A percentile compares a stretch with the other conserved stretches of the same genome.
Evolutionary conservation across 768 basidiomycete species (phyloP).

Genomic region (Kwoniella shandongensis): DNA sequence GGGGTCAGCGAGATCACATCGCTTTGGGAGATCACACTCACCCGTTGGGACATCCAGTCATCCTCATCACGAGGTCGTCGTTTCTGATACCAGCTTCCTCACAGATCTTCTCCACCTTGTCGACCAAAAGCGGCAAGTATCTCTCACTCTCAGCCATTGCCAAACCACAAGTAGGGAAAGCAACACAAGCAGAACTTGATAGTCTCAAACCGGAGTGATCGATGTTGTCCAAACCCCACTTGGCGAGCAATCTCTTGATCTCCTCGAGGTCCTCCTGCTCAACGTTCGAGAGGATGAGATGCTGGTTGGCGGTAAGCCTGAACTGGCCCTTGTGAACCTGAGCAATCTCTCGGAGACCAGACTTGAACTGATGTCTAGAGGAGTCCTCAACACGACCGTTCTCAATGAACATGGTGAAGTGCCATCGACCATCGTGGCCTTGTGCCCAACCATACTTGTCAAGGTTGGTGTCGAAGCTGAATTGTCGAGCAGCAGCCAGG

Average conservation of each 20-base stretch:
- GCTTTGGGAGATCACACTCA: slow-evolving; percentile 23
- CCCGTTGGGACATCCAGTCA: slow-evolving; percentile 79
- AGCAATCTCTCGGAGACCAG: slow-evolving; percentile 86
- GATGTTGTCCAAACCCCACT: slow-evolving; percentile 89
- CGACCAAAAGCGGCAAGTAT: slow-evolving; percentile 86
- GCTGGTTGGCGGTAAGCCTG: slow-evolving; percentile 93
- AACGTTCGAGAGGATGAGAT: slow-evolving; percentile 83
- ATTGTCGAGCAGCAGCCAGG: slow-evolving; percentile 72
- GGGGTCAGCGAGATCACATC: background rate
- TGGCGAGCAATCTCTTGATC: slow-evolving; percentile 74
- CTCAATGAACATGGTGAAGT: slow-evolving; percentile 93
- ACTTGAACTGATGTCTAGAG: slow-evolving; percentile 79
- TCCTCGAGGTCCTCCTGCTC: slow-evolving; percentile 66
- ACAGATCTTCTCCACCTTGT: slow-evolving; percentile 91
- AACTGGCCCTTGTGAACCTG: slow-evolving; percentile 91
- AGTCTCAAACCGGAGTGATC: slow-evolving; percentile 74
- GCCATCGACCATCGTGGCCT: slow-evolving; percentile 81
- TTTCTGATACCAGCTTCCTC: slow-evolving; percentile 90
- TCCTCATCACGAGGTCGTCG: slow-evolving; percentile 95
- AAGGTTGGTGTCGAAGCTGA: slow-evolving; percentile 79
- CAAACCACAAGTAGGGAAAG: slow-evolving; percentile 86
- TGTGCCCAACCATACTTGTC: slow-evolving; percentile 94
- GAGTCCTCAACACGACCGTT: slow-evolving; percentile 97
- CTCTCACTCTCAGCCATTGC: slow-evolving; percentile 79
- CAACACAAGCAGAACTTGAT: slow-evolving; percentile 92